phyloP scores from a whole-genome alignment of 257 asterid genomes.

The Przewalskia tangutica region DNA sequence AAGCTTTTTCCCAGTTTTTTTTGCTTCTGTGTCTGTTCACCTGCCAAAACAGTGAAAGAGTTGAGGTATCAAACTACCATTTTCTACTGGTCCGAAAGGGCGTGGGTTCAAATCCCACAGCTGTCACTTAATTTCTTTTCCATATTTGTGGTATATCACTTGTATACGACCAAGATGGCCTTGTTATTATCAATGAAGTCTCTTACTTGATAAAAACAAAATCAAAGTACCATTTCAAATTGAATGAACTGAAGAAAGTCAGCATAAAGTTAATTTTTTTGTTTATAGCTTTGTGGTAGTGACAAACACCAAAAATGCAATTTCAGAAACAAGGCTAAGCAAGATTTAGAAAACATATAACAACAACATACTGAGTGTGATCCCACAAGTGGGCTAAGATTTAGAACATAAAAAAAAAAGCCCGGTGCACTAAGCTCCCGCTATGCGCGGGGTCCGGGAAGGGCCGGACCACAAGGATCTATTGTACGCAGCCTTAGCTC shows the following conservation, averaged over 20 bases:
- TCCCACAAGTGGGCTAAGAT: no score
- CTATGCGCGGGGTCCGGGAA: no score
- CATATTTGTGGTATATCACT: no score
- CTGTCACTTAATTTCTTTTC: constrained; percentile 34
- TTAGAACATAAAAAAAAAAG: no score
- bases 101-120: constrained; percentile 99
- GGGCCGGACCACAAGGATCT: no score
- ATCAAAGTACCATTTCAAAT: not conserved
- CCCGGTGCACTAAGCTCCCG: no score
- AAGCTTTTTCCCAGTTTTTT: constrained; percentile 53
- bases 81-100: constrained; percentile 83
- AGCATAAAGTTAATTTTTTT: not conserved
- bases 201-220: no score
- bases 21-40: constrained; percentile 37
- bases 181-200: no score
- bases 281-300: not conserved
- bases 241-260: not conserved
- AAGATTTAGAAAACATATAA: not conserved
- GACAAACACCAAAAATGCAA: not conserved
- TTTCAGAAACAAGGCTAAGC: not conserved
- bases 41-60: constrained; percentile 27
- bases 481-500: no score
- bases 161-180: no score
- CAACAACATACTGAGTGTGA: no score
- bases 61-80: not conserved